Base-by-base conservation (phyloP, 768 basidiomycete species). In the Mycena haematopus region DNA sequence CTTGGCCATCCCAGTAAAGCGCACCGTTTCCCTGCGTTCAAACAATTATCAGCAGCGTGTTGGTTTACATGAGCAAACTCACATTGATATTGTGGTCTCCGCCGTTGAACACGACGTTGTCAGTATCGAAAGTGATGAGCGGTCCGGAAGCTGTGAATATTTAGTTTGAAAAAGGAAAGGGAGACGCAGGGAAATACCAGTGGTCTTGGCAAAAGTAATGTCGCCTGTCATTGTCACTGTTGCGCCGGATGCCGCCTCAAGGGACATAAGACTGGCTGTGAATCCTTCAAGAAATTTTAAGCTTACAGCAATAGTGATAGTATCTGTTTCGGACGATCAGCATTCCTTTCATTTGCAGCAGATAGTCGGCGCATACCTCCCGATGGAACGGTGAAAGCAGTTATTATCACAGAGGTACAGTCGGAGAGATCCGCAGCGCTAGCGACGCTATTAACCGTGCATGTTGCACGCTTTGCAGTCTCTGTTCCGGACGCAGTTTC, bases 211-310 rank as follows among this genome's bases (percentile, higher is more conserved):
- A 13, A 68, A 68, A 4, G 60, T 56, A 13, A 68, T 62, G 46
- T 68, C 67, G 0, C 67, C 67, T 2, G 46, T 58, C 67, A 68
- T 68, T 3, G 31, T 70, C 61, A 33, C 71, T 58, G 44, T 71
- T 59, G 11, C 67, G 25, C 35, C 76, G 70, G 52, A 76, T 73
- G 81, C 80, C 75, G 38, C 72, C 75, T 22, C 11, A 8, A 73
- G 62, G n/a, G 22, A 22, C 13, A 9, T 44, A 8, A 49, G 24
- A 22, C 24, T 11, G 17, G 50, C 6, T n/a, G 4, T 25, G 7
- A 38, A n/a, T 7, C 5, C 42, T 25, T 15, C 6, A 4, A 29
- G 49, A 19, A 2, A 31, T 31, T 31, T 31, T 6, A 50, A 25
- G 57, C 55, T 13, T 27, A 51, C 42, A 10, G 55, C 59, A 35